Conservation (phyloP, 2,329 filamentous ascomycete species). For the Mycosphaerelloides madeirae region DNA sequence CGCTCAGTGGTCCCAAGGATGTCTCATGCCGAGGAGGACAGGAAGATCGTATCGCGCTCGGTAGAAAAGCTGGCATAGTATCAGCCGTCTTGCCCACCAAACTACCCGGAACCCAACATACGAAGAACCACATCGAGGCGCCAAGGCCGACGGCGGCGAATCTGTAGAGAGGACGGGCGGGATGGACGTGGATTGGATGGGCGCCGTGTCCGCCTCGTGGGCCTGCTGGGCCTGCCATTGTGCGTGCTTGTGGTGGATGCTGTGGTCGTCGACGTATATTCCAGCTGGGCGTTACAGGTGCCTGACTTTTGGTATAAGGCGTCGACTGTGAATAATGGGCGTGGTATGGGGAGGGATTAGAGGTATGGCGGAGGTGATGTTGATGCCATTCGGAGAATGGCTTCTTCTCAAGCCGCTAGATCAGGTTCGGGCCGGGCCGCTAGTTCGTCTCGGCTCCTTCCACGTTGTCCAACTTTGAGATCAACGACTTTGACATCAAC, state of each 20-base stretch:
- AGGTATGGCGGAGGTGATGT: background rate
- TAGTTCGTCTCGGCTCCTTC: too few species aligned
- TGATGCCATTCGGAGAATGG: background rate
- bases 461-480: too few species aligned
- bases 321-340: too few species aligned
- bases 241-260: slow-evolving; percentile 4
- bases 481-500: too few species aligned
- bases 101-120: slow-evolving; percentile 36
- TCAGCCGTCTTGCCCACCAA: slow-evolving; percentile 7
- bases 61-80: slow-evolving; percentile 71
- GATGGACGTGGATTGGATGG: slow-evolving; percentile 56
- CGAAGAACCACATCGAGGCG: slow-evolving; percentile 99
- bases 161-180: slow-evolving; percentile 67
- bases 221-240: slow-evolving; percentile 24
- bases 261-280: too few species aligned
- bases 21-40: slow-evolving; percentile 85
- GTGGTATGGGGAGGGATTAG: background rate
- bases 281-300: too few species aligned
- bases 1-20: slow-evolving; percentile 86
- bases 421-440: too few species aligned
- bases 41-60: slow-evolving; percentile 94
- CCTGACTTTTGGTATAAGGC: background rate
- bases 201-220: slow-evolving; percentile 37
- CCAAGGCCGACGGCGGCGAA: slow-evolving; percentile 81
- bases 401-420: too few species aligned